Percentiles rank a stretch among this genome's conserved stretches.
These are phyloP conservation scores for Macrophomina phaseolina DNA, from an alignment of 2,329 filamentous ascomycete genomes.

Conservation along the genomic window DNA sequence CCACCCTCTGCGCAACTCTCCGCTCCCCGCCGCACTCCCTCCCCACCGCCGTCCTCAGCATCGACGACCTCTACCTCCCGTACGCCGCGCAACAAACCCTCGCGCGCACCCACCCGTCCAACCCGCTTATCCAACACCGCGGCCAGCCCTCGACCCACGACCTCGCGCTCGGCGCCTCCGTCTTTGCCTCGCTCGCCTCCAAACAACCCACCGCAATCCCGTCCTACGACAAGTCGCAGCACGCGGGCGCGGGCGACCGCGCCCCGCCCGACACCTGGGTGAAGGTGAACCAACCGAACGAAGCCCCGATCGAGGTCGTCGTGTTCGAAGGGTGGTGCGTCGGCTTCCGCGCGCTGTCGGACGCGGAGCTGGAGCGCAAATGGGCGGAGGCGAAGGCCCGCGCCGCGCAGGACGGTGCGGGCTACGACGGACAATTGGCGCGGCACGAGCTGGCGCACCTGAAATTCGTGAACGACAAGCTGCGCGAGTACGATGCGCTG, in stretches of 20 bases:
- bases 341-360: constrained; percentile 73
- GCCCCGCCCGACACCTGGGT: constrained; percentile 67
- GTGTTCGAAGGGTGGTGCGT: constrained; percentile 93
- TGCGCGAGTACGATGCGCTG: constrained; percentile 63
- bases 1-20: constrained; percentile 67
- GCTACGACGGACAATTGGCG: constrained; percentile 57
- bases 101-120: constrained; percentile 68
- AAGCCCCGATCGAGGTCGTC: constrained; percentile 66
- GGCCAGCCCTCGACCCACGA: constrained; percentile 89
- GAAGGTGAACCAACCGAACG: constrained; percentile 60
- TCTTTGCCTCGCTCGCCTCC: constrained; percentile 65
- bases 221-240: constrained; percentile 82
- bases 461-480: constrained; percentile 61
- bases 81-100: constrained; percentile 71
- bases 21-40: constrained; percentile 63
- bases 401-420: constrained; percentile 43
- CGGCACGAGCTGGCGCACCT: constrained; percentile 60
- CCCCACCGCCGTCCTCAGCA: constrained; percentile 73
- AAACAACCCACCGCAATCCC: constrained; percentile 67
- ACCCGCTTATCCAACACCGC: constrained; percentile 78
- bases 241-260: constrained; percentile 77
- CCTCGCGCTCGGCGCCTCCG: constrained; percentile 64
- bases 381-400: constrained; percentile 59
- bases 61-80: constrained; percentile 88
- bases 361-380: constrained; percentile 60